Base-by-base conservation (phyloP, 345 rosid genomes). In the Linum usitatissimum region DNA sequence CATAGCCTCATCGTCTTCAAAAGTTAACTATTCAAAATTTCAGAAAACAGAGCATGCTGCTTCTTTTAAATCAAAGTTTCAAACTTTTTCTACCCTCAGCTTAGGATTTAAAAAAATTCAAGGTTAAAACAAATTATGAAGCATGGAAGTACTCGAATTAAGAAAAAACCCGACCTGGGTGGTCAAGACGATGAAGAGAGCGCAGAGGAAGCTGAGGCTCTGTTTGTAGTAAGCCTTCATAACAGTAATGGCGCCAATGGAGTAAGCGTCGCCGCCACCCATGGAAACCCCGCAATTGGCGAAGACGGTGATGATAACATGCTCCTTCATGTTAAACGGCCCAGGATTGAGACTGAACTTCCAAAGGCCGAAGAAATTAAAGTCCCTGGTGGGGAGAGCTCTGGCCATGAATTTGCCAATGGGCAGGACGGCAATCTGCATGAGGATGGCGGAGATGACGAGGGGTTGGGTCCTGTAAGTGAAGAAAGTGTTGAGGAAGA, bases 401-500 rank as follows among this genome's bases (percentile, higher is more conserved):
- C 76, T 71, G 60, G 96, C 96, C 99, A 94, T 86, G 79, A 90
- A 86, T 69, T 70, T 86, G 20, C 99, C 99, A 55, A 90, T 78
- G 62, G 99, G 99, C 57, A 94, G 74, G n/a, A 71, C 99, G 9
- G 86, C 77, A 70, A 94, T 94, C 68, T 94, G 99, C 99, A 94
- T 90, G 54, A 94, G 92, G 31, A 94, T 90, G 62, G 97, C 90
- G 0, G 99, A 94, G 72, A 94, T 94, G 61, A 74, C 70, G 76
- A 94, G 96, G 0, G 99, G 99, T 78, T 94, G 99, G 19, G 97
- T 94, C 18, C 99, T 92, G 89, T 86, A 94, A 0, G 96, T 83
- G 87, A 90, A 94, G 81, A 94, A 94, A 10, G 99, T 94, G 88
- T 94, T 94, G 80, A 94, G 92, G 70, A 94, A 88, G 79, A 94